Conservation (phyloP, 31 red algal species). For the Odonthalia washingtoniensis region DNA sequence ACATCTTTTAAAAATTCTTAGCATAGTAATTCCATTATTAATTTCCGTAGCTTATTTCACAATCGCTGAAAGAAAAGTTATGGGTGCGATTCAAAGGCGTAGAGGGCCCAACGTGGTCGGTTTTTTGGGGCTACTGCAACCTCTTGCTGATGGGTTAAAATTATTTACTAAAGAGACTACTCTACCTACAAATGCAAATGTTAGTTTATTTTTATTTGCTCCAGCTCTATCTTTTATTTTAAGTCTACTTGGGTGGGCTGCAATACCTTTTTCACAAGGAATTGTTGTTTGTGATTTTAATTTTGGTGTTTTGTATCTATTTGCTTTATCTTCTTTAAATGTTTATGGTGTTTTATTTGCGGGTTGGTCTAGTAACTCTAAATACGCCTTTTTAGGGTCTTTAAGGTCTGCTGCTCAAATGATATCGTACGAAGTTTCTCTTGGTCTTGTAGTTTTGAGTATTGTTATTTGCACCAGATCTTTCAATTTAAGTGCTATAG, state of each 20-base stretch:
- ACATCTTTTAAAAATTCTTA: slow-evolving; percentile 25
- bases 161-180: too few relatives aligned
- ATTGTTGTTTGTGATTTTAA: not conserved
- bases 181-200: too few relatives aligned
- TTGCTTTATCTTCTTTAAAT: not conserved
- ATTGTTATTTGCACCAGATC: not conserved
- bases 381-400: slow-evolving; percentile 5
- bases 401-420: slow-evolving; percentile 3
- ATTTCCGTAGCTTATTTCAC: slow-evolving; percentile 29
- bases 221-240: too few relatives aligned
- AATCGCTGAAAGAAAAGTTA: slow-evolving; percentile 25
- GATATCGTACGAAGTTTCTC: slow-evolving; percentile 20
- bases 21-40: slow-evolving; percentile 8
- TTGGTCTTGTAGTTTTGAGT: slow-evolving; percentile 8
- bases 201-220: too few relatives aligned
- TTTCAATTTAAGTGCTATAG: slow-evolving; percentile 2
- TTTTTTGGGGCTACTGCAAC: not conserved
- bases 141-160: too few relatives aligned
- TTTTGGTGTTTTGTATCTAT: not conserved
- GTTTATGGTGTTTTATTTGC: slow-evolving; percentile 12
- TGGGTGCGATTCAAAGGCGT: slow-evolving; percentile 14
- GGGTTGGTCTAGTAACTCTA: slow-evolving; percentile 30
- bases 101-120: slow-evolving; percentile 18
- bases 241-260: too few relatives aligned
- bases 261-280: too few relatives aligned